These are phyloP conservation scores for Exophiala viscosa DNA, from an alignment of 2,329 filamentous ascomycete genomes.

Conservation along the genomic window DNA sequence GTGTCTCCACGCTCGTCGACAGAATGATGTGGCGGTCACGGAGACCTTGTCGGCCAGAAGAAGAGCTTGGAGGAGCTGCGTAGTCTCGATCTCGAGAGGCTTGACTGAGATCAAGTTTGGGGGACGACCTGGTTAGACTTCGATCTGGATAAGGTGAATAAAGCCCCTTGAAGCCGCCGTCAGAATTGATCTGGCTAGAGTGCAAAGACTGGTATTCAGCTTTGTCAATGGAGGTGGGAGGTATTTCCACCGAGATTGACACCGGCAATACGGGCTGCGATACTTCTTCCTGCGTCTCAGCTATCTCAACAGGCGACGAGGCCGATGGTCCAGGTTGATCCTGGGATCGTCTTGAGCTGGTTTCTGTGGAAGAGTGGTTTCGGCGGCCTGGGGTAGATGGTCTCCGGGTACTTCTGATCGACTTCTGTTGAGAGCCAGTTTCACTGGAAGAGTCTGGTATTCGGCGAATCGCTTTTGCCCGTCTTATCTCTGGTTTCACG, in stretches of 20 bases:
- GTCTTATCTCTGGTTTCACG: slow-evolving; percentile 6
- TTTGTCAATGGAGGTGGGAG: slow-evolving; percentile 9
- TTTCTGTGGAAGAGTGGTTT: background rate
- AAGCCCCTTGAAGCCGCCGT: background rate
- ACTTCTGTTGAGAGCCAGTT: background rate
- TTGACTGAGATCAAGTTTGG: background rate
- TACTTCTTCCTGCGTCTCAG: slow-evolving; percentile 19
- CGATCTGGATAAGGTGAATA: background rate
- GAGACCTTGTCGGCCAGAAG: background rate
- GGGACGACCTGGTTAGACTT: background rate
- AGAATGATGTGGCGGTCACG: too few relatives aligned
- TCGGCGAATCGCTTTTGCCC: background rate
- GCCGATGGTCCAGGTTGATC: background rate
- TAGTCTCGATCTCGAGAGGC: background rate
- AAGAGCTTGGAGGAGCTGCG: background rate
- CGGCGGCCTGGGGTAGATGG: background rate
- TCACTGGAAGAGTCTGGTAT: slow-evolving; percentile 20
- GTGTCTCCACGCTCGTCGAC: background rate
- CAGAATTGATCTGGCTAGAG: slow-evolving; percentile 15
- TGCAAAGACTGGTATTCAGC: slow-evolving; percentile 22
- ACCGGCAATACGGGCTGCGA: background rate
- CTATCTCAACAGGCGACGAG: slow-evolving; percentile 18
- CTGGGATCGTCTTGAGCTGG: background rate
- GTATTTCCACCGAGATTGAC: slow-evolving; percentile 14
- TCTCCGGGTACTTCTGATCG: background rate